These are phyloP conservation scores for Pleurozium schreberi DNA, from an alignment of 225 moss, liverwort and hornwort species.

Conservation along the genomic window DNA sequence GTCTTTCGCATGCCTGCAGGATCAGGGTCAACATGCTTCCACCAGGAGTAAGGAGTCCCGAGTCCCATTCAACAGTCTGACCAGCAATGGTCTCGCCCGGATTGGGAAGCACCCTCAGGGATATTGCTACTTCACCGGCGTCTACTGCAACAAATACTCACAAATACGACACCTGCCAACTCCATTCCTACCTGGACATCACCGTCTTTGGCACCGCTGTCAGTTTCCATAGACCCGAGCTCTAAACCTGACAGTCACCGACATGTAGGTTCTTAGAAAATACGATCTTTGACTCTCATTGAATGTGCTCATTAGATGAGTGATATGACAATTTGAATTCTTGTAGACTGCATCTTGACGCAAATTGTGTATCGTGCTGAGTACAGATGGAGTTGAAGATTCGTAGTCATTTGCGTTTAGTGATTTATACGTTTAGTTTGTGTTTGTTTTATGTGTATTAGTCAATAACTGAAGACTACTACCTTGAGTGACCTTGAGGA, in stretches of 20 bases:
- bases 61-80: background rate
- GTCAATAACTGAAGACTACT: background rate
- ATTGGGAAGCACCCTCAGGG: background rate
- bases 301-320: background rate
- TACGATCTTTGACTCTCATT: background rate
- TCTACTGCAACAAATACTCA: constrained; percentile 4
- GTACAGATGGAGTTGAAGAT: background rate
- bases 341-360: background rate
- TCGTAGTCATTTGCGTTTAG: background rate
- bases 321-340: background rate
- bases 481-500: background rate
- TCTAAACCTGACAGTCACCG: background rate
- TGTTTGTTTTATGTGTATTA: background rate
- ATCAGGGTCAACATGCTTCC: constrained; percentile 26
- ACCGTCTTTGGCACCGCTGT: constrained; percentile 10
- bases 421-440: background rate
- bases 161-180: constrained; percentile 12
- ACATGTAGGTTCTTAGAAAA: background rate
- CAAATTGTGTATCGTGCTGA: background rate
- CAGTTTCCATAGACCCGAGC: background rate
- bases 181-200: constrained; percentile 16
- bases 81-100: background rate
- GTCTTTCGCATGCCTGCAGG: constrained; percentile 1
- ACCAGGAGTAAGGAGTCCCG: background rate
- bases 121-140: background rate